These are phyloP conservation scores for Funneliformis caledonium DNA, from an alignment of 371 early-diverging fungal species.

Conservation along the genomic window DNA sequence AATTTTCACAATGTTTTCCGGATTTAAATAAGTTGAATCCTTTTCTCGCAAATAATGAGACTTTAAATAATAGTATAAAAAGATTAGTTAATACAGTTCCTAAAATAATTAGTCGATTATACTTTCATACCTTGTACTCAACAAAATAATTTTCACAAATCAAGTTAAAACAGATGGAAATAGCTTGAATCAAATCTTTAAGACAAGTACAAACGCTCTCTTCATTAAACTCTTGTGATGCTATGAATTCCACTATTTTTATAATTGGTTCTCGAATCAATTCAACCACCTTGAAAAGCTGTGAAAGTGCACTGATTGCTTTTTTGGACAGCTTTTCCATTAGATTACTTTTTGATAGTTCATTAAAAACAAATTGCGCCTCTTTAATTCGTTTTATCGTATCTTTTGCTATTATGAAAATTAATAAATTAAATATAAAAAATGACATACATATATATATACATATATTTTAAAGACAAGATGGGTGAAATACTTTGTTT, in stretches of 20 bases:
- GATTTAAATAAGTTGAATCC: background rate
- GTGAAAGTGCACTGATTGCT: background rate
- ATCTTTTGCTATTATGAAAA: background rate
- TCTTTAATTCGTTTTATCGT: background rate
- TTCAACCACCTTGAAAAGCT: constrained; percentile 22
- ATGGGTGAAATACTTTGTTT: background rate
- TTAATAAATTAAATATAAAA: background rate
- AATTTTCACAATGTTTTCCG: background rate
- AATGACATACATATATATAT: background rate
- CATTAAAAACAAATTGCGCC: background rate
- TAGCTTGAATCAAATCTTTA: background rate
- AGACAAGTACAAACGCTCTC: background rate
- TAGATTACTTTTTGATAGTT: background rate
- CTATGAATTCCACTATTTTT: constrained; percentile 10
- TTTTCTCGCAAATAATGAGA: background rate
- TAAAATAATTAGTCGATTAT: background rate
- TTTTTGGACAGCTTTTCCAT: background rate
- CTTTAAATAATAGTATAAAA: background rate
- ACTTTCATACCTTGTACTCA: constrained; percentile 24
- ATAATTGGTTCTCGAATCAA: background rate
- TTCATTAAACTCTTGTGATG: background rate
- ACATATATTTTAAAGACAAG: background rate
- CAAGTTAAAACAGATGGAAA: background rate
- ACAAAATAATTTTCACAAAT: constrained; percentile 7
- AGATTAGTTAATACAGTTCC: background rate